Evolutionary conservation across 1,139 yeast genomes (phyloP), one percentile per base, ranked within the genome.

Genomic region (Suhomyces bokatorum): DNA sequence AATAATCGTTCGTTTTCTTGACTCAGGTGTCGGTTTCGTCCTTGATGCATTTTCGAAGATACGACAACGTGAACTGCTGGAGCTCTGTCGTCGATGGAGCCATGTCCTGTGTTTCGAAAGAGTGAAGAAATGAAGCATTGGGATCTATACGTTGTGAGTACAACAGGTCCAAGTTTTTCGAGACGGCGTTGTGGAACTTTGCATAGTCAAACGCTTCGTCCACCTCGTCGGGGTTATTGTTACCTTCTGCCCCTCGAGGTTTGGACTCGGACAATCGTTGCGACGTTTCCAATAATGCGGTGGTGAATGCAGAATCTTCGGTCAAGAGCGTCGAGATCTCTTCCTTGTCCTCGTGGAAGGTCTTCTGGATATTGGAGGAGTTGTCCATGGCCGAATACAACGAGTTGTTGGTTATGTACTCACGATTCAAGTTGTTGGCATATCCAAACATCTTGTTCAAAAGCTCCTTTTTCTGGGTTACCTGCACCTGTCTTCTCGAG

Each of bases 281-380:
- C 37, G 47, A 51, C 2, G 66, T 56, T 35, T 67, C 73, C 28
- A 57, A 57, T 42, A 69, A 52, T n/a, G 57, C 55, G n/a, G 56
- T 49, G 24, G 56, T 55, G 48, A 58, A 72, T 7, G 64, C 63
- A 35, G 62, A 59, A 44, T 74, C 76, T 46, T 72, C 75, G 20
- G 64, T 66, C 22, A 72, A 40, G 15, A 73, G 51, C 35, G 55
- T 55, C 27, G 57, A 49, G 14, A 73, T 69, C 49, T 74, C 78
- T 38, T 68, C 74, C 44, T 68, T 67, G 48, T 74, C 78, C 51
- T 72, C 77, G 47, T 67, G 71, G 40, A 69, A 70, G 12, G 73
- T 65, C 53, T 67, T 70, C 45, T 70, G 73, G 6, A 67, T 62
- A 48, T 64, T 71, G 49, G 69, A 60, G 10, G 64, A 58, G 51